These are phyloP conservation scores for Mycena filopes DNA, from an alignment of 768 basidiomycete genomes.

Conservation along the genomic window DNA sequence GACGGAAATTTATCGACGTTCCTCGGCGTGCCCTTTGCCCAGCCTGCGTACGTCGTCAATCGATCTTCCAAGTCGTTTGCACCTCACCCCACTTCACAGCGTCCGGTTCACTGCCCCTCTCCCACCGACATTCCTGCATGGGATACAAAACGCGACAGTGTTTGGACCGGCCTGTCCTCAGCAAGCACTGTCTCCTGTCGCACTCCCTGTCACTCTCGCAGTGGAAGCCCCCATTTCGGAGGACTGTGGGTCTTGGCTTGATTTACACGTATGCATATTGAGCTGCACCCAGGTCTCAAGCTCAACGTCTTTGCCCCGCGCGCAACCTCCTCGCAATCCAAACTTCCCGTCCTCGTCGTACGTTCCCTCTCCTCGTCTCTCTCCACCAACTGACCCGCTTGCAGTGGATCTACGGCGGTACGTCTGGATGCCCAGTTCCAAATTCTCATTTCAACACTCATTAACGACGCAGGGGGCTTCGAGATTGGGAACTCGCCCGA, in stretches of 20 bases:
- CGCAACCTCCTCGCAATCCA: not conserved
- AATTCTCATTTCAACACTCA: not conserved
- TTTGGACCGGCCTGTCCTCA: constrained; percentile 48
- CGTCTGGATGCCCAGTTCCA: not conserved
- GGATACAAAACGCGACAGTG: constrained; percentile 45
- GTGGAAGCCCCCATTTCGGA: constrained; percentile 3
- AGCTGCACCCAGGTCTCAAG: constrained; percentile 4
- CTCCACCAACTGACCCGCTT: too few species aligned
- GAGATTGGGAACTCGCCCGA: constrained; percentile 40
- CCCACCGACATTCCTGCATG: constrained; percentile 41
- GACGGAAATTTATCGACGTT: constrained; percentile 42
- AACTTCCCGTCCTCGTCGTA: constrained; percentile 26
- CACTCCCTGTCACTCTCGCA: not conserved
- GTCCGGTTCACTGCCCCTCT: constrained; percentile 49
- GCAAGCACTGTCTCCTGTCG: not conserved
- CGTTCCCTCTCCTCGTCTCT: not conserved
- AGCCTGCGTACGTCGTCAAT: constrained; percentile 46
- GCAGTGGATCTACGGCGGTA: constrained; percentile 48
- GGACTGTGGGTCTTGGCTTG: constrained; percentile 10
- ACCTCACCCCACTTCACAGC: constrained; percentile 34
- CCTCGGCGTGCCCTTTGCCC: constrained; percentile 54
- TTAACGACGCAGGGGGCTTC: constrained; percentile 43
- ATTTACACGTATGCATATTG: too few species aligned
- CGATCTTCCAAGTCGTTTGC: too few species aligned
- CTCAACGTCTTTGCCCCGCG: constrained; percentile 21